phyloP scores from a whole-genome alignment of 2,329 filamentous ascomycete species.

The Geosmithia putterillii region DNA sequence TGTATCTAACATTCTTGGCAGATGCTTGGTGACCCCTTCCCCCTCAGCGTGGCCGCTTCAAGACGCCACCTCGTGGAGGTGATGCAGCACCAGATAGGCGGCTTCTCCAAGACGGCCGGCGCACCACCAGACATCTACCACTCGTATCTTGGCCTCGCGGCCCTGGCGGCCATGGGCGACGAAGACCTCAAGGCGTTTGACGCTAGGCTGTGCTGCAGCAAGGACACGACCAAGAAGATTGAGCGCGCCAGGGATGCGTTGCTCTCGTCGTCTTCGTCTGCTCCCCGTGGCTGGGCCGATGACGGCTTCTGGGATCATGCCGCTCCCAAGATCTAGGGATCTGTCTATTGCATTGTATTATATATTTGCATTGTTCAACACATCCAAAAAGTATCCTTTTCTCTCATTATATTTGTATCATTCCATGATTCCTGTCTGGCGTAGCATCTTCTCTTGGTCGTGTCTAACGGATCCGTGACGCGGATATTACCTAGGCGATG shows the following conservation, averaged over 20 bases:
- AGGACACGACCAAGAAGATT: constrained; percentile 39
- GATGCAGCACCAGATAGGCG: constrained; percentile 77
- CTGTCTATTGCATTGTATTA: too few relatives aligned
- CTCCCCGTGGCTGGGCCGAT: constrained; percentile 7
- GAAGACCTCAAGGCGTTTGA: constrained; percentile 59
- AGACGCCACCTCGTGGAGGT: constrained; percentile 73
- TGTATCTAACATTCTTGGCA: constrained; percentile 16
- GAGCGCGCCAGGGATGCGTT: constrained; percentile 29
- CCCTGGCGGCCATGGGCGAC: constrained; percentile 63
- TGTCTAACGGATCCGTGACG: too few relatives aligned
- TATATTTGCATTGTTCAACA: too few relatives aligned
- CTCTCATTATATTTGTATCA: too few relatives aligned
- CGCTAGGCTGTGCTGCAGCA: constrained; percentile 62
- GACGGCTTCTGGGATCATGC: constrained; percentile 13
- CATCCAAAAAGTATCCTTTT: too few relatives aligned
- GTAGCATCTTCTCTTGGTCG: too few relatives aligned
- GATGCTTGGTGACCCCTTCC: constrained; percentile 42
- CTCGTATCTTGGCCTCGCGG: constrained; percentile 75
- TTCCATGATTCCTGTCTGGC: too few relatives aligned
- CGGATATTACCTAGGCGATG: too few relatives aligned
- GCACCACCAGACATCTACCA: constrained; percentile 73
- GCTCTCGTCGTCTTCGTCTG: constrained; percentile 6
- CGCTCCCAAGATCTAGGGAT: too few relatives aligned
- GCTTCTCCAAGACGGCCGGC: constrained; percentile 63
- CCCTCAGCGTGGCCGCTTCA: constrained; percentile 48